phyloP scores from a whole-genome alignment of 192 early-diverging fungal genomes.

The Entomortierella beljakovae region DNA sequence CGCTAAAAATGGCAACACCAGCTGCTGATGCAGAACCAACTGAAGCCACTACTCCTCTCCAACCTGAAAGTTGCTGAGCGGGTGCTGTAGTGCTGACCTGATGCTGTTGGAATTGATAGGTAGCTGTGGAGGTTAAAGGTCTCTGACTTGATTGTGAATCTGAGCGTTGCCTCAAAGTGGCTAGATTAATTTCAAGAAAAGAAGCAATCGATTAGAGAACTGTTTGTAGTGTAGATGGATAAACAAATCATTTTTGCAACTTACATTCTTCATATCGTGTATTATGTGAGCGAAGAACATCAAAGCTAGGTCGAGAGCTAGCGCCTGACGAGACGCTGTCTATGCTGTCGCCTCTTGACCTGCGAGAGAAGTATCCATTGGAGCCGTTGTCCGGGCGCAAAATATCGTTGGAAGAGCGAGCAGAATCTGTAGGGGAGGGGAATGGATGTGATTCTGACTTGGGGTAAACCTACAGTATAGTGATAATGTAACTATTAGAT shows the following conservation, averaged over 20 bases:
- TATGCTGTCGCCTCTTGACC: slow-evolving; percentile 39
- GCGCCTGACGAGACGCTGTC: slow-evolving; percentile 31
- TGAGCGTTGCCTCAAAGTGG: slow-evolving; percentile 35
- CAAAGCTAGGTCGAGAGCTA: slow-evolving; percentile 42
- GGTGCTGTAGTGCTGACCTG: slow-evolving; percentile 15
- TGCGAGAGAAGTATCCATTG: slow-evolving; percentile 43
- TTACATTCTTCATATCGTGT: slow-evolving; percentile 48
- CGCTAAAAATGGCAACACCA: slow-evolving; percentile 83
- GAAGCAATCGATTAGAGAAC: not conserved
- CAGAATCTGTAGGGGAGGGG: slow-evolving; percentile 44
- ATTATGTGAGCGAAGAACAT: slow-evolving; percentile 34
- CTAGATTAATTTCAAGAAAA: slow-evolving; percentile 3
- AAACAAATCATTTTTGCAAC: not conserved
- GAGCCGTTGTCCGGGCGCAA: slow-evolving; percentile 36
- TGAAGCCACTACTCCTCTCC: slow-evolving; percentile 72
- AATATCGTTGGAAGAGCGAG: slow-evolving; percentile 54
- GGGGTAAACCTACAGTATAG: slow-evolving; percentile 32
- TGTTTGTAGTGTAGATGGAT: not conserved
- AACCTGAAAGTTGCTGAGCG: slow-evolving; percentile 55
- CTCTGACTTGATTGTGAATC: slow-evolving; percentile 32
- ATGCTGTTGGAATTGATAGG: slow-evolving; percentile 20
- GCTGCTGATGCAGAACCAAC: slow-evolving; percentile 71
- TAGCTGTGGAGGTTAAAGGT: slow-evolving; percentile 22
- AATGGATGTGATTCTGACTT: slow-evolving; percentile 42
- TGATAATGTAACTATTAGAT: not conserved